Evolutionary conservation across 2,329 filamentous ascomycete species (phyloP), one percentile per base, ranked within the genome.

Genomic region (Arthrobotrys sphaeroides): DNA sequence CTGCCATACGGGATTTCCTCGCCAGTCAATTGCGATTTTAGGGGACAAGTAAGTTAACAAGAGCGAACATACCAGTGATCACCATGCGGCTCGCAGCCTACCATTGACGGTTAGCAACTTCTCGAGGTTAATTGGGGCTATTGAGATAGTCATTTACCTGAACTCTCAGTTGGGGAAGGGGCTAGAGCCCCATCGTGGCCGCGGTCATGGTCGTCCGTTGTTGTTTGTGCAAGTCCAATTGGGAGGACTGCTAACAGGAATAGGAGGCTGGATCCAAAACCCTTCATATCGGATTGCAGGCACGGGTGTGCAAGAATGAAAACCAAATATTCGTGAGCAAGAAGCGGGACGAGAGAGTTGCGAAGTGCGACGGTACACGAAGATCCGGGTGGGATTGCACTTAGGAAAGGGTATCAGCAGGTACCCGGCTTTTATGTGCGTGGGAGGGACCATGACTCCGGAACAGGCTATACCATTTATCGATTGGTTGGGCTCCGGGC

Each of bases 381-480:
- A 60, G n/a, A 18, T 38, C 3, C 24, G 9, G 12, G 51, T 36
- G 51, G 31, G 16, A 45, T 45, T 24, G 6, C 24, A 22, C 12
- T 49, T 18, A 16, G 10, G 3, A 49, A 22, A 7, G 40, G 53
- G 18, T 18, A 55, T 55, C 31, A 55, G 51, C 51, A 55, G 51
- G 51, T 55, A 55, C 51, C 51, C 51, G 51, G 51, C 51, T 55
- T 55, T 55, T 55, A 55, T 38, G 51, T 38, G 20, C 28, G 31
- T 28, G 33, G 18, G n/a, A 59, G 13, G 22, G 5, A 59, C 33
- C n/a, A n/a, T 38, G 24, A n/a, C 31, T 38, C 22, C 51, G 18
- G 20, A 55, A 1, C 31, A 16, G 16, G 16, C 18, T 55, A 38
- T 36, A 1, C 51, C 6, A 5, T 55, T 55, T 38, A 38, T 18